phyloP scores from a whole-genome alignment of 192 early-diverging fungal genomes.

The Obelidium mucronatum region DNA sequence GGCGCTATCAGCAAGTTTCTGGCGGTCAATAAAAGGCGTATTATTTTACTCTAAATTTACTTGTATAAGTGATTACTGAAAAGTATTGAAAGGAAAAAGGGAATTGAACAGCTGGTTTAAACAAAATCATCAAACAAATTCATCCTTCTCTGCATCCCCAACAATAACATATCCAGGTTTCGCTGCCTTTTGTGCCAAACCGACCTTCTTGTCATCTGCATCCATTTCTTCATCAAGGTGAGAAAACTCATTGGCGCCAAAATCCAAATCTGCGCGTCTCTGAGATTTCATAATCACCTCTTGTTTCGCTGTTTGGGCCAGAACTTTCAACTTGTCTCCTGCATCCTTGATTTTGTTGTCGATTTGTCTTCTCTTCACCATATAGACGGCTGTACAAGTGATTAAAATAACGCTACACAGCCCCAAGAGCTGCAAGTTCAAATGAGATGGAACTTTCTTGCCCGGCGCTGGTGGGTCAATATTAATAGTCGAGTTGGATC shows the following conservation, averaged over 20 bases:
- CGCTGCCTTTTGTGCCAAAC: background rate
- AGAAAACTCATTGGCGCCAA: conserved; percentile 30
- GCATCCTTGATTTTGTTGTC: conserved; percentile 23
- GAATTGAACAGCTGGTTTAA: no score
- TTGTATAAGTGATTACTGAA: no score
- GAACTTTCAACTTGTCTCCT: background rate
- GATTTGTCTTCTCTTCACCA: conserved; percentile 27
- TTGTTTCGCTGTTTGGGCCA: conserved; percentile 25
- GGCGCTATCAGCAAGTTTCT: no score
- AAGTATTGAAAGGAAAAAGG: no score
- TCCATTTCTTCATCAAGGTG: conserved; percentile 28
- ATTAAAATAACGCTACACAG: conserved; percentile 28
- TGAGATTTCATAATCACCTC: conserved; percentile 31
- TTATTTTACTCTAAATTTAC: no score
- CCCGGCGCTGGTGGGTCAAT: conserved; percentile 8
- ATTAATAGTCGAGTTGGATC: conserved; percentile 10
- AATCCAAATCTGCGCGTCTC: conserved; percentile 27
- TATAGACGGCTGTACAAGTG: conserved; percentile 15
- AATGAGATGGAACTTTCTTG: conserved; percentile 30
- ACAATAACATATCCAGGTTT: conserved; percentile 17
- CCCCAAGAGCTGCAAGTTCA: conserved; percentile 32
- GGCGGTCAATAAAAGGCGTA: no score
- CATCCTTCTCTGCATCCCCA: conserved; percentile 27
- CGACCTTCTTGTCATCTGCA: background rate
- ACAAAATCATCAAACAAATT: conserved; percentile 20